Percentiles rank a stretch among this genome's conserved stretches.
These are phyloP conservation scores for Symbiodinium natans DNA, from an alignment of 73 alveolate genomes.

Conservation along the genomic window DNA sequence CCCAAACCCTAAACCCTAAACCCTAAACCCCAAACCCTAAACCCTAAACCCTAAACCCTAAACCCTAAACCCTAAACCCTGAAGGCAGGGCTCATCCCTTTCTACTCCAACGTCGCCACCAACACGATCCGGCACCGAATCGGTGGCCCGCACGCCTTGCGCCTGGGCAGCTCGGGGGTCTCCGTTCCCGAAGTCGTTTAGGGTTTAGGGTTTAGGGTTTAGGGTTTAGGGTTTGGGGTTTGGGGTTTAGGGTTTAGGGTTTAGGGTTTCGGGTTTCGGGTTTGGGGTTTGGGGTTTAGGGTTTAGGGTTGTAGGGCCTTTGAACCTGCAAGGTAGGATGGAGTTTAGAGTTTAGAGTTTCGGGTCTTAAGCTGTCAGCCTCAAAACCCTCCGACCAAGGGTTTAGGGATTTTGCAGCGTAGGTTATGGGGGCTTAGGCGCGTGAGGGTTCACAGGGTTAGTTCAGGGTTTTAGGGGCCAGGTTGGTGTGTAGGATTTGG, in stretches of 20 bases:
- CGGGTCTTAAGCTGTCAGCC: too few species aligned
- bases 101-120: slow-evolving; percentile 59
- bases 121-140: slow-evolving; percentile 83
- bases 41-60: not conserved
- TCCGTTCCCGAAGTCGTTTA: not conserved
- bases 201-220: not conserved
- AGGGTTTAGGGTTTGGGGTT: not conserved
- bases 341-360: too few species aligned
- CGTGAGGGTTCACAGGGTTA: too few species aligned
- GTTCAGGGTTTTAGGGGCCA: not conserved
- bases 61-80: not conserved
- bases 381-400: too few species aligned
- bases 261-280: not conserved
- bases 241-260: not conserved
- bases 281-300: not conserved
- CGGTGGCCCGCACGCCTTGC: slow-evolving; percentile 73
- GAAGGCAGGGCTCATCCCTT: slow-evolving; percentile 25
- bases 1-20: too few species aligned
- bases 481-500: not conserved
- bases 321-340: too few species aligned
- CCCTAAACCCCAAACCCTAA: not conserved
- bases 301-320: too few species aligned
- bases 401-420: too few species aligned
- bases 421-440: too few species aligned
- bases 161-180: not conserved